Evolutionary conservation across 192 early-diverging fungal species (phyloP), one percentile per base, ranked within the genome.

Genomic region (Umbelopsis sp.): DNA sequence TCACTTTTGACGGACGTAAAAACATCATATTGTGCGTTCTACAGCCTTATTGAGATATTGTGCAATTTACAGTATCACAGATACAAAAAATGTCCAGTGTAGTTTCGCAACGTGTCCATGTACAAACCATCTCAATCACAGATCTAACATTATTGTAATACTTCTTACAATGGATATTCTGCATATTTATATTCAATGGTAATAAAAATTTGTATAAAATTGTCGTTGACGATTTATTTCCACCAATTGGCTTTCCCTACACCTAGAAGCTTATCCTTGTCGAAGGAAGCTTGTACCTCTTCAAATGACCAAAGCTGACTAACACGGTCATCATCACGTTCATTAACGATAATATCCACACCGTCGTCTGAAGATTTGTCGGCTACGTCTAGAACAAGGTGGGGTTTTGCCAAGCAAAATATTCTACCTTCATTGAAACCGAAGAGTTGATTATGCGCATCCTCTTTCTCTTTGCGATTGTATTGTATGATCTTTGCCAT

Each of bases 251-350:
- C 14, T 34, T 62, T 62, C 12, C 31, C 31, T 2, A 14, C 17
- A 20, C 56, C 56, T n/a, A 62, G 20, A 17, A 62, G 4, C 29
- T 62, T 62, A 12, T 62, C 56, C 31, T 62, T 62, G 56, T 62
- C 56, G 17, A 62, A 20, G 17, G 56, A 20, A 34, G 29, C 31
- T 17, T 62, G 56, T 20, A 62, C 31, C 12, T 34, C 56, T 17
- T 62, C 56, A 26, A 62, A 62, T 14, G 56, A 29, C 56, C 56
- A 62, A 2, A 62, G 12, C 17, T 62, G 56, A 31, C 56, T 62
- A 20, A 62, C 56, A 34, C 56, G 26, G n/a, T 62, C 56, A 62
- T 62, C 56, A n/a, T 62, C 56, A 20, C 56, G 56, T 34, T 62
- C 56, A 34, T 29, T 62, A 34, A 62, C 34, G 31, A 62, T 34